These are phyloP conservation scores for Hippophae rhamnoides DNA, from an alignment of 306 rosid genomes.

Conservation along the genomic window DNA sequence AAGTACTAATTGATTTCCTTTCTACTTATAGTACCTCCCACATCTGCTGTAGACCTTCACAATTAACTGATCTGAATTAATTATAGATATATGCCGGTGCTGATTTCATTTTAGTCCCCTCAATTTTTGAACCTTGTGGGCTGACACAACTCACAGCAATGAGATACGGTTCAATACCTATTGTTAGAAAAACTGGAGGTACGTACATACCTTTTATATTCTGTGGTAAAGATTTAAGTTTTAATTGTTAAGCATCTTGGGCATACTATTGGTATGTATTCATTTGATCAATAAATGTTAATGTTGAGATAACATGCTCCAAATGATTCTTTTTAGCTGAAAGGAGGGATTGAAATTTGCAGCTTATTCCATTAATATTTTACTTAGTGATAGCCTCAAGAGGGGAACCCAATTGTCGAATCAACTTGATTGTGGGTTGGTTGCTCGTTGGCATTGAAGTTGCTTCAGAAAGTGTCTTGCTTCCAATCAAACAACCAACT, in stretches of 20 bases:
- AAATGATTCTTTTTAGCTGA: not conserved
- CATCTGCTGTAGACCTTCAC: constrained; percentile 10
- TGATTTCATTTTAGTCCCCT: constrained; percentile 90
- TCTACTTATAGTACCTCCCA: not conserved
- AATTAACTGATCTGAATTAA: constrained; percentile 1
- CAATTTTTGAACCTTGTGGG: constrained; percentile 98
- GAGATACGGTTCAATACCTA: constrained; percentile 96
- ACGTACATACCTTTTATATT: constrained; percentile 2
- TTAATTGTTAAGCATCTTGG: not conserved
- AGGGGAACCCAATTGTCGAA: too few relatives aligned
- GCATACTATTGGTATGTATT: not conserved
- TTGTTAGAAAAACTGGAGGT: constrained; percentile 97
- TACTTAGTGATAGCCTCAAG: too few relatives aligned
- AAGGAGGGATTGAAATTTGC: not conserved
- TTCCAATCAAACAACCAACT: too few relatives aligned
- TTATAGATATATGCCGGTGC: constrained; percentile 89
- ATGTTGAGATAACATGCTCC: not conserved
- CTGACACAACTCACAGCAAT: constrained; percentile 92
- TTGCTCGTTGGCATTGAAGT: too few relatives aligned
- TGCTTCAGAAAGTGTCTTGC: too few relatives aligned
- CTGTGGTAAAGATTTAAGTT: not conserved
- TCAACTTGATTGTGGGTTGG: too few relatives aligned
- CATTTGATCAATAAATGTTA: not conserved
- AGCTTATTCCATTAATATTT: too few relatives aligned
- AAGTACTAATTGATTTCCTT: not conserved